Evolutionary conservation across 305 asterid genomes (phyloP).

Genomic region (Fraxinus xanthoxyloides): DNA sequence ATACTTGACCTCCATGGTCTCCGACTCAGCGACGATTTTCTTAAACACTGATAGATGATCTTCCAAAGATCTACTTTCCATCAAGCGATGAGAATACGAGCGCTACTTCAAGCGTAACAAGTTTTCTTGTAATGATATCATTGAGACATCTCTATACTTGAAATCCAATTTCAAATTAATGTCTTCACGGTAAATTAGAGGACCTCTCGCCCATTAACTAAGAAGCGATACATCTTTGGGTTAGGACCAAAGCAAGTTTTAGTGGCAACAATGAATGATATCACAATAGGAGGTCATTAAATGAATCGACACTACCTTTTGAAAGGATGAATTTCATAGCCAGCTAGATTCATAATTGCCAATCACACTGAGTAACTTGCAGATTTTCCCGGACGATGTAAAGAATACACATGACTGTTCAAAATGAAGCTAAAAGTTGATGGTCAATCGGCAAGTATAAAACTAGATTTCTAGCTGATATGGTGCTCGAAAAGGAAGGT

Average conservation of each 20-base stretch:
- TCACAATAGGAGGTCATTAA: not conserved
- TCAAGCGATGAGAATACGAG: too few relatives aligned
- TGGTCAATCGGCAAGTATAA: not conserved
- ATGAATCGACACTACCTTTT: not conserved
- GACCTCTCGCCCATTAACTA: not conserved
- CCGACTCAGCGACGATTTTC: too few relatives aligned
- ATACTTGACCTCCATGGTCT: too few relatives aligned
- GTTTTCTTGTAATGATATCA: not conserved
- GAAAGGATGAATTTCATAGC: not conserved
- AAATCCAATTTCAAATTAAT: not conserved
- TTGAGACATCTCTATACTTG: not conserved
- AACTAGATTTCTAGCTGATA: not conserved
- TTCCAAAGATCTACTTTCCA: too few relatives aligned
- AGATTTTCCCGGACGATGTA: not conserved
- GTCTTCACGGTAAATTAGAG: not conserved
- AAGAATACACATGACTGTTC: not conserved
- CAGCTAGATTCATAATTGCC: not conserved
- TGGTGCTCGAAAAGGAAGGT: not conserved
- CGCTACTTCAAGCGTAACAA: too few relatives aligned
- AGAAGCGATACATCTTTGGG: too few relatives aligned
- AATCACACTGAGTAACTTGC: not conserved
- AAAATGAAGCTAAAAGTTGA: not conserved
- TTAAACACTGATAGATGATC: too few relatives aligned
- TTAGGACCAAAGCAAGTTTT: too few relatives aligned
- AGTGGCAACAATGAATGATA: too few relatives aligned